These are phyloP conservation scores for Ustilago loliicola DNA, from an alignment of 1,284 basidiomycete species.

Conservation along the genomic window DNA sequence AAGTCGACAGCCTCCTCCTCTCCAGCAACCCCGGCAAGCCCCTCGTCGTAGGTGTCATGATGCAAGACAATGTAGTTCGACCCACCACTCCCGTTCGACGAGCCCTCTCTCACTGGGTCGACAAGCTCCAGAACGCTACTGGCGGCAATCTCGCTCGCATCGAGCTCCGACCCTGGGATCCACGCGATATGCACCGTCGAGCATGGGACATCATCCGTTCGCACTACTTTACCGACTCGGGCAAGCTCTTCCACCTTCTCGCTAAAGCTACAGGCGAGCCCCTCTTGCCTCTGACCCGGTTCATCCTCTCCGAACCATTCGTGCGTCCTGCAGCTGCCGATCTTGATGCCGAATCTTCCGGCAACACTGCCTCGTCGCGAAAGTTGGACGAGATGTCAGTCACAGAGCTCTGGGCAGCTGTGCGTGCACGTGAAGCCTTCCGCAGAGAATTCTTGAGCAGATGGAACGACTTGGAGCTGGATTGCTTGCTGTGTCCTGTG, in stretches of 20 bases:
- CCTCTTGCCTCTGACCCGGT: conserved; percentile 44
- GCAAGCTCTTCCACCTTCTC: conserved; percentile 41
- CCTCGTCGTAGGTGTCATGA: conserved; percentile 37
- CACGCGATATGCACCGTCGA: conserved; percentile 31
- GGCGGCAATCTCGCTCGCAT: conserved; percentile 10
- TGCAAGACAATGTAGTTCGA: conserved; percentile 42
- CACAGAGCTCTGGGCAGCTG: conserved; percentile 29
- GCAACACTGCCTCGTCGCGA: neutral
- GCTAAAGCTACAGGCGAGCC: conserved; percentile 47
- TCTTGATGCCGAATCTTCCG: conserved; percentile 12
- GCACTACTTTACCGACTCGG: conserved; percentile 57
- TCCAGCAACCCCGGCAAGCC: conserved; percentile 5
- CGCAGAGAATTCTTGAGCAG: conserved; percentile 22
- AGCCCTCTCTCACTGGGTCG: conserved; percentile 33
- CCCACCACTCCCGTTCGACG: conserved; percentile 36
- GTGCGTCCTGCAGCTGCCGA: conserved; percentile 22
- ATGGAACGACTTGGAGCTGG: conserved; percentile 44
- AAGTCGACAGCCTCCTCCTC: conserved; percentile 25
- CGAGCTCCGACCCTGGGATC: conserved; percentile 31
- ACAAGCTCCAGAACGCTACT: conserved; percentile 13
- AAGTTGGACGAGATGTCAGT: conserved; percentile 36
- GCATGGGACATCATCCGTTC: conserved; percentile 53
- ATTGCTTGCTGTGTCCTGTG: conserved; percentile 52
- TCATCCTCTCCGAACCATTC: conserved; percentile 42
- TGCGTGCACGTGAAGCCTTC: conserved; percentile 31